Percentiles rank a stretch among this genome's conserved stretches.
phyloP scores from a whole-genome alignment of 2,329 filamentous ascomycete species.

The Hypoxylon sp. region DNA sequence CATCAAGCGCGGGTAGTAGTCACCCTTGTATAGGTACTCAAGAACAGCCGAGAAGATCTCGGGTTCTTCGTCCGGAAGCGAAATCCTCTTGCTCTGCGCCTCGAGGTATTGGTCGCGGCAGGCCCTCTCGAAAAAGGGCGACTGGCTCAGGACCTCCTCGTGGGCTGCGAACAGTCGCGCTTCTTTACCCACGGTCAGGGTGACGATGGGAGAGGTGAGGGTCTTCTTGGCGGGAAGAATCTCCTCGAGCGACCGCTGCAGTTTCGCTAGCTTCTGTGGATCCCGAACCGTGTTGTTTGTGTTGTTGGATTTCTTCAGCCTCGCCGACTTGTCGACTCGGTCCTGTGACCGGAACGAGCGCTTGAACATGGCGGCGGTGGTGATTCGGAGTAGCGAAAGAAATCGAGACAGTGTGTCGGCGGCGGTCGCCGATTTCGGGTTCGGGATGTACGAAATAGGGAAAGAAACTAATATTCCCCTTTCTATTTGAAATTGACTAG shows the following conservation, averaged over 20 bases:
- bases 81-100: slow-evolving; percentile 81
- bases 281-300: slow-evolving; percentile 67
- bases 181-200: slow-evolving; percentile 84
- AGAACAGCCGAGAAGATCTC: slow-evolving; percentile 94
- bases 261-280: slow-evolving; percentile 82
- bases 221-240: slow-evolving; percentile 55
- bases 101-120: slow-evolving; percentile 80
- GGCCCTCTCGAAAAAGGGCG: slow-evolving; percentile 83
- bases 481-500: slow-evolving; percentile 49
- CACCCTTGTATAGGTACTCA: slow-evolving; percentile 97
- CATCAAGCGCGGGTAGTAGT: slow-evolving; percentile 91
- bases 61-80: slow-evolving; percentile 81
- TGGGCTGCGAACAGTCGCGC: slow-evolving; percentile 94
- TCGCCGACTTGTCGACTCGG: slow-evolving; percentile 88
- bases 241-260: slow-evolving; percentile 81
- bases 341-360: slow-evolving; percentile 87
- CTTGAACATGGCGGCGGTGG: slow-evolving; percentile 81
- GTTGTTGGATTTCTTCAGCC: slow-evolving; percentile 77
- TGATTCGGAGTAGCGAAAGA: slow-evolving; percentile 48
- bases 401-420: slow-evolving; percentile 50
- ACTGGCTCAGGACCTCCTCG: slow-evolving; percentile 89
- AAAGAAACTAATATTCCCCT: slow-evolving; percentile 46
- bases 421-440: slow-evolving; percentile 32
- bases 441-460: slow-evolving; percentile 49
- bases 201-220: slow-evolving; percentile 79